Base-by-base conservation (phyloP, 371 early-diverging fungal genomes). In the Quaeritorhiza haematococci region DNA sequence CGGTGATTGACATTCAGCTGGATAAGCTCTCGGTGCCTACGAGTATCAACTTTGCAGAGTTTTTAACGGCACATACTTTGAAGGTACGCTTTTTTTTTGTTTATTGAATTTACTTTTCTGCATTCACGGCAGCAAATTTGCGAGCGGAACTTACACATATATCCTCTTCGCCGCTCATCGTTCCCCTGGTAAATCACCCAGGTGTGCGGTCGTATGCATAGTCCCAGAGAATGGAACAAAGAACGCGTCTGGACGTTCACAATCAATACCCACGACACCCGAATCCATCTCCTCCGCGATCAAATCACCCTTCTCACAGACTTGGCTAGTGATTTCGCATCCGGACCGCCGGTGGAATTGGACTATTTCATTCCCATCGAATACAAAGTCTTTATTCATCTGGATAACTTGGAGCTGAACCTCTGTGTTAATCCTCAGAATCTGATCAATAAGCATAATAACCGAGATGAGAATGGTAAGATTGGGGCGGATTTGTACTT, bases 261-360 rank as follows among this genome's bases (percentile, higher is more conserved):
- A 15, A 53, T 83, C 15, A 58, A 62, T 62, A 62, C 33, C 53
- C 62, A 1, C 2, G 33, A 56, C 3, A 19, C 86, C 15, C 64
- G 70, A 26, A 64, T 87, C 13, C 87, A 76, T 57, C 59, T 91
- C 19, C 66, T 92, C n/a, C 78, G 89, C 8, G 92, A 93, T 47
- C 92, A 93, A 58, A 79, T 91, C n/a, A 82, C 82, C 3, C 67
- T 93, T 5, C 49, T 93, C 21, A 84, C 84, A 64, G 93, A 93
- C 63, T 58, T 89, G 13, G 64, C 80, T 50, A 80, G 80, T 34
- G 93, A 93, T 58, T 88, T 89, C 83, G 74, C 83, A 8, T 74
- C 84, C 0, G 74, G 73, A 0, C 72, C 79, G 15, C 64, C 84
- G 2, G 66, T 72, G 1, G 82, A 84, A 29, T 63, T 82, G 43